These are phyloP conservation scores for Alternaria novae-zelandiae DNA, from an alignment of 2,329 filamentous ascomycete genomes.

Conservation along the genomic window DNA sequence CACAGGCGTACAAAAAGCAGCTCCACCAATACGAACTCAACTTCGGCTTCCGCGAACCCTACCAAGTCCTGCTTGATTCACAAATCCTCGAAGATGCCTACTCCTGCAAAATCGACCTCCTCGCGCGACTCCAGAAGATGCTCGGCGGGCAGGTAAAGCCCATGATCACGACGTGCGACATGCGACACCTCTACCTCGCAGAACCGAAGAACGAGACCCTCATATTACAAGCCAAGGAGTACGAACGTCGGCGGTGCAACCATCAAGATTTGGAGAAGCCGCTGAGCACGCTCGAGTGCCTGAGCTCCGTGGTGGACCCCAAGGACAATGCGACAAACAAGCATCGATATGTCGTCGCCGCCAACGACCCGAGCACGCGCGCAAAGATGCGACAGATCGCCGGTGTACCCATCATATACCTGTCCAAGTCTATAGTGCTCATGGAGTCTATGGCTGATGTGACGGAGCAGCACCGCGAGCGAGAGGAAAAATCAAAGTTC, in stretches of 20 bases:
- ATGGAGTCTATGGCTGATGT: slow-evolving; percentile 77
- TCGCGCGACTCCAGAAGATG: slow-evolving; percentile 77
- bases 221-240: slow-evolving; percentile 76
- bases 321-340: slow-evolving; percentile 76
- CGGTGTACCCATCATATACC: slow-evolving; percentile 79
- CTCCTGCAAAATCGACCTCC: slow-evolving; percentile 86
- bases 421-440: slow-evolving; percentile 79
- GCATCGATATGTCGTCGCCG: slow-evolving; percentile 79
- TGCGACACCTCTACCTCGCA: slow-evolving; percentile 75
- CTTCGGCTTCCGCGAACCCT: slow-evolving; percentile 91
- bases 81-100: slow-evolving; percentile 83
- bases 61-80: slow-evolving; percentile 80
- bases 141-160: slow-evolving; percentile 86
- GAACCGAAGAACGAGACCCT: slow-evolving; percentile 62
- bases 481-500: slow-evolving; percentile 77
- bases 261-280: slow-evolving; percentile 78
- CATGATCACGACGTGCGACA: slow-evolving; percentile 82
- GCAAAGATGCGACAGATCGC: slow-evolving; percentile 68
- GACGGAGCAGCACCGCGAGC: slow-evolving; percentile 67
- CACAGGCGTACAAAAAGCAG: slow-evolving; percentile 83
- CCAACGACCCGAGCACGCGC: slow-evolving; percentile 71
- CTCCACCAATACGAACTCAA: slow-evolving; percentile 89
- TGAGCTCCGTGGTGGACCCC: slow-evolving; percentile 77
- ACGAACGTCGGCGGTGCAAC: slow-evolving; percentile 78
- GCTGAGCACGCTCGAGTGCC: slow-evolving; percentile 71